These are phyloP conservation scores for Myriosclerotinia duriaeana DNA, from an alignment of 2,329 filamentous ascomycete genomes.

Conservation along the genomic window DNA sequence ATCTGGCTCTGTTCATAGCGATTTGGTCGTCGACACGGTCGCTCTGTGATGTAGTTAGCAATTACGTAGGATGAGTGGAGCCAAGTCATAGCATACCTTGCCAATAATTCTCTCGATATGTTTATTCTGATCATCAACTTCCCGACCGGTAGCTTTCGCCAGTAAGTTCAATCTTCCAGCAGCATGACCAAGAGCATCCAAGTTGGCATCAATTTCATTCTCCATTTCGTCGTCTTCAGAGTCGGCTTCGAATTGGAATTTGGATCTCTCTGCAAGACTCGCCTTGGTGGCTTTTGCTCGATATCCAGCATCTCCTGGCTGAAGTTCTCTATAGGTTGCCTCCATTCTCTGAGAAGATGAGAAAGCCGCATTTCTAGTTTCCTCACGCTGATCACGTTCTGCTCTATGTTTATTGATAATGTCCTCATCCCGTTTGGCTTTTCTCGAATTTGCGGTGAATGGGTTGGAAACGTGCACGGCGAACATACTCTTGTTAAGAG, in stretches of 20 bases:
- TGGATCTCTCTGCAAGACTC: conserved; percentile 60
- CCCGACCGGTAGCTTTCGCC: conserved; percentile 70
- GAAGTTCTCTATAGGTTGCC: conserved; percentile 48
- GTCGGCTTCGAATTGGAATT: conserved; percentile 71
- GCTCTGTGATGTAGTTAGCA: conserved; percentile 55
- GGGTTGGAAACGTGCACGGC: conserved; percentile 75
- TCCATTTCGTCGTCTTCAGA: conserved; percentile 54
- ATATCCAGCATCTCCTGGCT: conserved; percentile 39
- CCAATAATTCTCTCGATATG: conserved; percentile 73
- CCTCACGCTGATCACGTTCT: conserved; percentile 65
- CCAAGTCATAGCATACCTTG: conserved; percentile 60
- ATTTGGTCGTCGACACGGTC: conserved; percentile 81
- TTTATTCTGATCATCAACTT: conserved; percentile 75
- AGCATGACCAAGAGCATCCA: conserved; percentile 59
- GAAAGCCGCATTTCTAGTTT: conserved; percentile 57
- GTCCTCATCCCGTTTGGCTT: conserved; percentile 63
- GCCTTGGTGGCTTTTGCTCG: conserved; percentile 36
- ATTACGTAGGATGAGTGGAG: conserved; percentile 13
- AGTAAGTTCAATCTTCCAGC: conserved; percentile 71
- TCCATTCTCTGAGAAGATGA: conserved; percentile 56
- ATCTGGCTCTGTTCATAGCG: conserved; percentile 67
- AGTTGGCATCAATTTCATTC: conserved; percentile 66
- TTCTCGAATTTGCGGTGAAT: conserved; percentile 69
- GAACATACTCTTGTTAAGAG: conserved; percentile 87
- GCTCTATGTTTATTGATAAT: conserved; percentile 67